Evolutionary conservation across 75 land plant species (phyloP), one percentile per base, ranked within the genome.

Genomic region (Isoetes taiwanensis): DNA sequence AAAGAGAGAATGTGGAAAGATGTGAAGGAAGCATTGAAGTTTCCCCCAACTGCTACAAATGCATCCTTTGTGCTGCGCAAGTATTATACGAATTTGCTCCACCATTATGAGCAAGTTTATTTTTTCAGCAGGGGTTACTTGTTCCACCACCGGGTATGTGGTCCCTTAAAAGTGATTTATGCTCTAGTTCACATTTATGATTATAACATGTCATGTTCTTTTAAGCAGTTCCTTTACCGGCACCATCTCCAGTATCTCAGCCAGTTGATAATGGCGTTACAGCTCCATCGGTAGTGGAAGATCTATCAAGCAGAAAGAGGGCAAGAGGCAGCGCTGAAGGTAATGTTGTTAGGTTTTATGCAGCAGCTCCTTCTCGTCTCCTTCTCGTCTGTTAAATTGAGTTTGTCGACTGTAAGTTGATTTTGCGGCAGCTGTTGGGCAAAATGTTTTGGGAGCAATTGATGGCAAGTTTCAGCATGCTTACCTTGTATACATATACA

Each of bases 1-100:
- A 61, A 42, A 40, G 89, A 83, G 62, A 75, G 78, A 67, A 86
- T 73, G 67, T 91, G 97, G 97, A 91, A 80, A 75, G 95, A 86
- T 67, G 69, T 91, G 46, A 77, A 80, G 4, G 50, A 46, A 14
- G 69, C 54, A 8, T 88, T 91, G 62, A 72, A 59, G 17, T 87
- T 83, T 52, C 81, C 97, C 6, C 70, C 79, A 21, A 86, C 95
- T 3, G 79, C 95, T 17, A 91, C 97, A 27, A 91, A 94, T 66
- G 97, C 97, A 46, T 91, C 97, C 6, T 91, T 64, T 58, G 82
- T 88, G 1, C 58, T 91, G 28, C 80, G 84, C 41, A 91, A 83
- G 58, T 89, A 87, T 55, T 91, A 91, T 33, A 50, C 70, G 3
- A 74, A 54, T 40, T 65, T 83, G 21, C 77, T 91, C 32, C 75